A percentile compares a stretch with the other conserved stretches of the same genome.
Conservation (phyloP, 1,139 yeast species). For the Torulaspora globosa region DNA sequence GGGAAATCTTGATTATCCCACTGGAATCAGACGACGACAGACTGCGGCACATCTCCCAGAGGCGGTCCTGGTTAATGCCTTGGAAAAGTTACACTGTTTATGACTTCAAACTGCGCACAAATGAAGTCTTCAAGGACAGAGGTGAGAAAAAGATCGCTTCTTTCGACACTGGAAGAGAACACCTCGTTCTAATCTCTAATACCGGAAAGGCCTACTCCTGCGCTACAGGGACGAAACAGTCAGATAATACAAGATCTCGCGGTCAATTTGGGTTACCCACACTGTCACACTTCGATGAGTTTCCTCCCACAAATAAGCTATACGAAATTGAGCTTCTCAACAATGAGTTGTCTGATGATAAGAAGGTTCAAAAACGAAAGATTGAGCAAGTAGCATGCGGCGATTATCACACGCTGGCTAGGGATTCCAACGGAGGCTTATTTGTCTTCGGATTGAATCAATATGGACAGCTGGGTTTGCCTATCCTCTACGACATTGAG, state of each 20-base stretch:
- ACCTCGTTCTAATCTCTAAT: constrained; percentile 57
- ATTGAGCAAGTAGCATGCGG: constrained; percentile 70
- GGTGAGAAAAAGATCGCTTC: constrained; percentile 47
- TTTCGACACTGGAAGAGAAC: constrained; percentile 60
- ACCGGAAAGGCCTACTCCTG: constrained; percentile 63
- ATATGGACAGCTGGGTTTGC: constrained; percentile 78
- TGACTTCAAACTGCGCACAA: constrained; percentile 26
- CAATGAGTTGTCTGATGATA: constrained; percentile 16
- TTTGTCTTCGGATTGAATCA: constrained; percentile 85
- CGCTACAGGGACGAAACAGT: constrained; percentile 45
- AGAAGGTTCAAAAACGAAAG: constrained; percentile 41
- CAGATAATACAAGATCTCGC: constrained; percentile 40
- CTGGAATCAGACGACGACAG: constrained; percentile 21
- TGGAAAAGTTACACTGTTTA: constrained; percentile 27
- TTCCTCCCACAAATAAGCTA: constrained; percentile 25
- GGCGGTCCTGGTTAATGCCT: constrained; percentile 27
- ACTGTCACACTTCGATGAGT: constrained; percentile 54
- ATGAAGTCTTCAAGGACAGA: constrained; percentile 22
- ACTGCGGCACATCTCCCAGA: constrained; percentile 9
- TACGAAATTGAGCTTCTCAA: constrained; percentile 33
- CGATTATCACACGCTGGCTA: constrained; percentile 62
- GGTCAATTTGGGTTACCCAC: constrained; percentile 86
- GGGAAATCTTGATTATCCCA: constrained; percentile 53
- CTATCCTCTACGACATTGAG: constrained; percentile 61
- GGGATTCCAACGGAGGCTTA: constrained; percentile 57